phyloP scores from a whole-genome alignment of 2,329 filamentous ascomycete species.

The Exophiala spinifera region DNA sequence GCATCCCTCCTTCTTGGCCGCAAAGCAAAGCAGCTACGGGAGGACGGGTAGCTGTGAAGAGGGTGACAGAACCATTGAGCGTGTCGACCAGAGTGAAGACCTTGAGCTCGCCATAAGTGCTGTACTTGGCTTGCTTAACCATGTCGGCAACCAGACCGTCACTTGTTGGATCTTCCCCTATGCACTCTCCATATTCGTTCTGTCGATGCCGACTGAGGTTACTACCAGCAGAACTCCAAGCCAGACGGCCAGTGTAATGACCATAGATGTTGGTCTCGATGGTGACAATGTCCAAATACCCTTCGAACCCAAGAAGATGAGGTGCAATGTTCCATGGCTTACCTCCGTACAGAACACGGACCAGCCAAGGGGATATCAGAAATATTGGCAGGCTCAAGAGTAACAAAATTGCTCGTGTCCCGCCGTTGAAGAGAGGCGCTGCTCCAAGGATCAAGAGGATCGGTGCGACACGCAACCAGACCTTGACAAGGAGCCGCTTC shows the following conservation, averaged over 20 bases:
- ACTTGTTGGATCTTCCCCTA: constrained; percentile 34
- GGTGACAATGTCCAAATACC: constrained; percentile 8
- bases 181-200: constrained; percentile 28
- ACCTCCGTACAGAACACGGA: constrained; percentile 10
- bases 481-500: constrained; percentile 2
- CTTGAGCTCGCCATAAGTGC: constrained; percentile 29
- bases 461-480: constrained; percentile 2
- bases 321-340: constrained; percentile 10
- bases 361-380: constrained; percentile 5
- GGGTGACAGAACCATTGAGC: constrained; percentile 31
- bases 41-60: constrained; percentile 40
- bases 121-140: constrained; percentile 9
- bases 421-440: not conserved
- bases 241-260: not conserved
- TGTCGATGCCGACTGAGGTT: constrained; percentile 35
- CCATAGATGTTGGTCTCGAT: constrained; percentile 13
- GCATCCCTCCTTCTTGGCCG: constrained; percentile 47
- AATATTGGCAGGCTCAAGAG: constrained; percentile 1
- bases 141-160: constrained; percentile 27
- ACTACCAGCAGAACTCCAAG: constrained; percentile 34
- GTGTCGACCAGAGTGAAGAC: constrained; percentile 43
- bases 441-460: constrained; percentile 2
- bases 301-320: constrained; percentile 13
- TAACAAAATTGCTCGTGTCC: not conserved
- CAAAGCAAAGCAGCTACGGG: constrained; percentile 45